phyloP scores from a whole-genome alignment of 78 protist species.

The Anaeramoeba flamelloides region DNA sequence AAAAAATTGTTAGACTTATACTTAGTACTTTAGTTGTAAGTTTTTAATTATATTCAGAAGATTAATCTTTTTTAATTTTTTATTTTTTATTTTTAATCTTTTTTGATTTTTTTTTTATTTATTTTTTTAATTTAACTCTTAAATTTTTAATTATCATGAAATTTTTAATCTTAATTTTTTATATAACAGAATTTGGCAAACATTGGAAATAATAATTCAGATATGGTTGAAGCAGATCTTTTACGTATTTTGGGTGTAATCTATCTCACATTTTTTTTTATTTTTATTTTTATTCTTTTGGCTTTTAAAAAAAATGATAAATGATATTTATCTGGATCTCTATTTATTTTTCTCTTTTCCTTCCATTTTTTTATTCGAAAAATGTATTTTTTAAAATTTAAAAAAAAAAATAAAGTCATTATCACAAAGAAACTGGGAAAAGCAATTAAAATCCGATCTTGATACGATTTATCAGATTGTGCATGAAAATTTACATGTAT shows the following conservation, averaged over 20 bases:
- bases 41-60: neutral
- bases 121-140: no score
- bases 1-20: neutral
- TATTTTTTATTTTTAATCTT: no score
- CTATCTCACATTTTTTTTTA: neutral
- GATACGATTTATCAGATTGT: neutral
- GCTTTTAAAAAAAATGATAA: neutral
- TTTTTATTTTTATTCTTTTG: neutral
- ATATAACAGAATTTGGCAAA: neutral
- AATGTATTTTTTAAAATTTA: neutral
- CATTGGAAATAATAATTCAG: neutral
- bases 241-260: neutral
- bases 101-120: no score
- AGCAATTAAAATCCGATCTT: neutral
- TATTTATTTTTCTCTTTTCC: neutral
- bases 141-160: no score
- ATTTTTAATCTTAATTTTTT: neutral
- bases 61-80: neutral
- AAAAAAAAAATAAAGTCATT: neutral
- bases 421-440: neutral
- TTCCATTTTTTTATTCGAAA: neutral
- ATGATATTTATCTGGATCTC: neutral
- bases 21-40: neutral
- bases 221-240: neutral
- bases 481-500: neutral